A percentile compares a stretch with the other conserved stretches of the same genome.
These are phyloP conservation scores for Cladosporium sp. DNA, from an alignment of 2,329 filamentous ascomycete species.

Conservation along the genomic window DNA sequence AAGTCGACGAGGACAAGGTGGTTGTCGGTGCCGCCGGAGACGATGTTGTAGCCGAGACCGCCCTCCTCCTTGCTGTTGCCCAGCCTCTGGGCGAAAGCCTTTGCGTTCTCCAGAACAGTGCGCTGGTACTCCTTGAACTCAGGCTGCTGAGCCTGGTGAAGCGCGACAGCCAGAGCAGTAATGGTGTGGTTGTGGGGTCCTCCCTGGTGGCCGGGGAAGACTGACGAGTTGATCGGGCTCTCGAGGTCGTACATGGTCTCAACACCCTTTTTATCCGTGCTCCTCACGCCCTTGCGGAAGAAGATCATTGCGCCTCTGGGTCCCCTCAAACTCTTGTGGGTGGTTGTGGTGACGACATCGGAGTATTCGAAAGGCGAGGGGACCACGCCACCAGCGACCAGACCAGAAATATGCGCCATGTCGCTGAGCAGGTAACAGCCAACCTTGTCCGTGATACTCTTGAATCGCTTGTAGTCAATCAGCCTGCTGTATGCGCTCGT, in stretches of 20 bases:
- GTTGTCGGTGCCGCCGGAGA: conserved; percentile 93
- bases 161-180: conserved; percentile 84
- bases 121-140: conserved; percentile 93
- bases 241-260: conserved; percentile 87
- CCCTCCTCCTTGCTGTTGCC: conserved; percentile 65
- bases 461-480: conserved; percentile 92
- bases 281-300: conserved; percentile 86
- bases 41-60: conserved; percentile 77
- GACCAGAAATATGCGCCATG: conserved; percentile 94
- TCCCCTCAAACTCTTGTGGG: conserved; percentile 93
- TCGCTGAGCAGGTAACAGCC: conserved; percentile 90
- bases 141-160: conserved; percentile 83
- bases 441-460: conserved; percentile 81
- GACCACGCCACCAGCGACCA: conserved; percentile 86
- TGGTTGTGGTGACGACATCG: conserved; percentile 95
- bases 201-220: conserved; percentile 97
- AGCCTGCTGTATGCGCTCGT: conserved; percentile 93
- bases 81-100: conserved; percentile 69
- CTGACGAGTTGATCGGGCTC: conserved; percentile 86
- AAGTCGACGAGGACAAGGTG: conserved; percentile 91
- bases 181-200: conserved; percentile 99
- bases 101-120: conserved; percentile 83
- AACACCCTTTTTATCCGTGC: conserved; percentile 76
- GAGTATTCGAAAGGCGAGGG: conserved; percentile 83
- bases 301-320: conserved; percentile 97